These are phyloP conservation scores for Apiotrichum porosum DNA, from an alignment of 1,284 basidiomycete species.

Conservation along the genomic window DNA sequence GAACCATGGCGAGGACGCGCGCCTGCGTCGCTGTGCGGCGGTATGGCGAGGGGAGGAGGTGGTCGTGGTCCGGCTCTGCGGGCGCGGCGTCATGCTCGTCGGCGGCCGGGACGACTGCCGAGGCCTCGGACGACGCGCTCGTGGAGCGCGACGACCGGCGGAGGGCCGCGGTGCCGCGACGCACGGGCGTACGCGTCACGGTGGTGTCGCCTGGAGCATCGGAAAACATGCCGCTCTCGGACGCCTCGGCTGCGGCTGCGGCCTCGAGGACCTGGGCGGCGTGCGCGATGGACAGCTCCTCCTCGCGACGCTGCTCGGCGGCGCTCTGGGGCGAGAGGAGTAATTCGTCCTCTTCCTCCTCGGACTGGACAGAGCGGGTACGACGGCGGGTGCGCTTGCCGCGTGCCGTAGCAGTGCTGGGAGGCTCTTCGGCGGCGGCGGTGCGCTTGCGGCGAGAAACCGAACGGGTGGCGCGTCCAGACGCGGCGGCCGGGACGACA, in stretches of 20 bases:
- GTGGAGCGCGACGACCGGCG: neutral
- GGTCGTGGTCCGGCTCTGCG: neutral
- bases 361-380: neutral
- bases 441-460: neutral
- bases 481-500: neutral
- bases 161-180: neutral
- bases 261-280: neutral
- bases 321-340: conserved; percentile 26
- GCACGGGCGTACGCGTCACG: neutral
- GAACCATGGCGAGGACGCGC: conserved; percentile 25
- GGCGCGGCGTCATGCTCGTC: neutral
- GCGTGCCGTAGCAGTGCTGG: too few species aligned
- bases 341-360: neutral
- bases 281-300: conserved; percentile 14
- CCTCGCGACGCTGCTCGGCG: conserved; percentile 20
- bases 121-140: neutral
- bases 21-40: conserved; percentile 26
- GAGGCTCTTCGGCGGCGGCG: too few species aligned
- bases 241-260: neutral
- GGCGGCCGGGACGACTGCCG: neutral
- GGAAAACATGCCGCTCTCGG: neutral
- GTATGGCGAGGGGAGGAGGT: conserved; percentile 12
- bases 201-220: conserved; percentile 9
- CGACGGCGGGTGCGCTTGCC: neutral
- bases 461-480: neutral